These are phyloP conservation scores for Coemansia sp. DNA, from an alignment of 192 early-diverging fungal genomes.

Conservation along the genomic window DNA sequence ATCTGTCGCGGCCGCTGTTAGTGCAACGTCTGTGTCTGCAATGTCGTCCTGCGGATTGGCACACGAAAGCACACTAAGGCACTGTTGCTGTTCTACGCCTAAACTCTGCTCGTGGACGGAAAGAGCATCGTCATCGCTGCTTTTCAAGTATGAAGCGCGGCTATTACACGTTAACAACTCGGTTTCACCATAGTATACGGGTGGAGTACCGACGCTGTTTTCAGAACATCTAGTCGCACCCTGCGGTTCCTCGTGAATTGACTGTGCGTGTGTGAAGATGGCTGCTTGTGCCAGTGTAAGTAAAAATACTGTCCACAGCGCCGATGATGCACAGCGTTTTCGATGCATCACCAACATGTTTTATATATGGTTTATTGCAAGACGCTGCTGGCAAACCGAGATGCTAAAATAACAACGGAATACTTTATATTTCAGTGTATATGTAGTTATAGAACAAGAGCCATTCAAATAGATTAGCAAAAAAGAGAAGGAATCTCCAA, in stretches of 20 bases:
- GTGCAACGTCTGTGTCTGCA: constrained; percentile 15
- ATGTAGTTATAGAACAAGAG: not conserved
- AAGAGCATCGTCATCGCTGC: not conserved
- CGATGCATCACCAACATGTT: not conserved
- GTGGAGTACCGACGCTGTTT: not conserved
- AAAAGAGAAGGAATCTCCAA: not conserved
- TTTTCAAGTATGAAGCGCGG: not conserved
- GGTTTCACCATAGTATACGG: not conserved
- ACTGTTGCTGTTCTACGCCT: constrained; percentile 12
- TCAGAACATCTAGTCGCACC: not conserved
- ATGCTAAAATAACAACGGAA: not conserved
- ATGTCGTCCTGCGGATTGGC: constrained; percentile 19
- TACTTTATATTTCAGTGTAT: not conserved
- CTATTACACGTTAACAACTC: not conserved
- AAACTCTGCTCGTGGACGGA: constrained; percentile 36
- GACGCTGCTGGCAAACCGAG: not conserved
- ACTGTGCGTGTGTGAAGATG: not conserved
- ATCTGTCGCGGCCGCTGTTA: not conserved
- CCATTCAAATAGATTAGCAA: not conserved
- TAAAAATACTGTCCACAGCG: not conserved
- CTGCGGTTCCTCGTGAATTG: not conserved
- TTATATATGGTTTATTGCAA: not conserved
- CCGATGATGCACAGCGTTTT: not conserved
- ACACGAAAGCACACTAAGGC: constrained; percentile 4
- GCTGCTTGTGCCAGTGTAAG: not conserved